Evolutionary conservation across 768 basidiomycete species (phyloP), one percentile per base, ranked within the genome.

Genomic region (Antrodiella citrinella): DNA sequence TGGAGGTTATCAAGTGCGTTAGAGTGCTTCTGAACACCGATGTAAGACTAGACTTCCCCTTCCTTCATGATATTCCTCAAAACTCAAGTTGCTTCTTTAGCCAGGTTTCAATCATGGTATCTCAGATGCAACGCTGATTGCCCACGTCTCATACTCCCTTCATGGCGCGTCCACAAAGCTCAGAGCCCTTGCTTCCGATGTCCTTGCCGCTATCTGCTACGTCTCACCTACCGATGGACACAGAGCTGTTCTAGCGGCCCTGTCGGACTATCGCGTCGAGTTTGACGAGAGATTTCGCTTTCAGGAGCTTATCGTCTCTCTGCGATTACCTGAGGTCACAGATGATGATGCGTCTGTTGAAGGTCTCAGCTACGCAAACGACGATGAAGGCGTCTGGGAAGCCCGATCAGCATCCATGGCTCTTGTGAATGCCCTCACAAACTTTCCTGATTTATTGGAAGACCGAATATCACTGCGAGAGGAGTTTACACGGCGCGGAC

Each of bases 11-110:
- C 55, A 88, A 84, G 60, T 92, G 89, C 62, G 66, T 96, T 20
- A 72, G 91, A 38, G 85, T 86, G 0, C 66, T 97, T 15, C 69
- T 93, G 54, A 96, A 96, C 59, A 94, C 86, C 1, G 81, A 87
- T 67, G 92, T 91, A 59, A 62, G 82, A 50, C 54, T 18, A 10
- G 10, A 38, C 18, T 38, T 18, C 10, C 10, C 35, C 35, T 38
- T 38, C 35, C 35, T 18, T 18, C 35, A n/a, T n/a, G n/a, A n/a
- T n/a, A n/a, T n/a, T n/a, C n/a, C n/a, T n/a, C n/a, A n/a, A 30
- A 7, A 50, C 30, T 35, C 30, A 35, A 35, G n/a, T n/a, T 35
- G 15, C 15, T 15, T 35, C 15, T 53, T 40, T 38, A 93, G 89
- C 67, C 75, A 46, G 91, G 90, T 4, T 91, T 92, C 62, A 70